These are phyloP conservation scores for Hypoxylon cercidicola DNA, from an alignment of 495 filamentous ascomycete genomes.

Conservation along the genomic window DNA sequence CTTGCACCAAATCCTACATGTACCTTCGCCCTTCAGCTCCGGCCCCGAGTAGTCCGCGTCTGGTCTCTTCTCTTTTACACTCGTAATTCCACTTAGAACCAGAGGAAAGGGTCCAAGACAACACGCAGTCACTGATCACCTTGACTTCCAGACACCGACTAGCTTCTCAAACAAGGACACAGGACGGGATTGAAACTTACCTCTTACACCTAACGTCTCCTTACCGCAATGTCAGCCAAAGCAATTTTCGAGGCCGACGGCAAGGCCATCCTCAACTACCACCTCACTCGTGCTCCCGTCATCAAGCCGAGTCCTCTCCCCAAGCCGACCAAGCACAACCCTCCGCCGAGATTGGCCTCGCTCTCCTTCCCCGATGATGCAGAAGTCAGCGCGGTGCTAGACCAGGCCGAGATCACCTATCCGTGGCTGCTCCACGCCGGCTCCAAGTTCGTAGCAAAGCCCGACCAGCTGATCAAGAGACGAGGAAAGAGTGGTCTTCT, in stretches of 20 bases:
- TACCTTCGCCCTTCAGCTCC: constrained; percentile 20
- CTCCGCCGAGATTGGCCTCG: constrained; percentile 87
- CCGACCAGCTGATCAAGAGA: constrained; percentile 99
- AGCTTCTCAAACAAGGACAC: constrained; percentile 12
- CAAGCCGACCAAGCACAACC: constrained; percentile 85
- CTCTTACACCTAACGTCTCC: constrained; percentile 26
- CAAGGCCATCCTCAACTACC: constrained; percentile 99
- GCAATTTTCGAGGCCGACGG: constrained; percentile 98
- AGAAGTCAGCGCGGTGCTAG: constrained; percentile 82
- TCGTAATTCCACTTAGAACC: constrained; percentile 30
- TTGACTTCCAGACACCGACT: constrained; percentile 24
- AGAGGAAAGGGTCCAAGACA: not conserved
- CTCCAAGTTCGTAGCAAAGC: constrained; percentile 97
- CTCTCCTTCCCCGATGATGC: constrained; percentile 93
- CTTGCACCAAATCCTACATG: constrained; percentile 17
- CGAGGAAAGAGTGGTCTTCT: constrained; percentile 98
- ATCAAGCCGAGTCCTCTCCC: constrained; percentile 98
- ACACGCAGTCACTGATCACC: constrained; percentile 28
- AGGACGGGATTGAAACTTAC: constrained; percentile 40
- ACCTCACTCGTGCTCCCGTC: constrained; percentile 96
- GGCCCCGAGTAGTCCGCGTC: constrained; percentile 8
- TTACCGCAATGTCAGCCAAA: constrained; percentile 91
- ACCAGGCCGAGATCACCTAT: constrained; percentile 94
- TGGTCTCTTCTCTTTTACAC: constrained; percentile 23
- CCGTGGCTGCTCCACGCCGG: constrained; percentile 87